Evolutionary conservation across 768 basidiomycete genomes (phyloP).

Genomic region (Xerocomellus amylosporus): DNA sequence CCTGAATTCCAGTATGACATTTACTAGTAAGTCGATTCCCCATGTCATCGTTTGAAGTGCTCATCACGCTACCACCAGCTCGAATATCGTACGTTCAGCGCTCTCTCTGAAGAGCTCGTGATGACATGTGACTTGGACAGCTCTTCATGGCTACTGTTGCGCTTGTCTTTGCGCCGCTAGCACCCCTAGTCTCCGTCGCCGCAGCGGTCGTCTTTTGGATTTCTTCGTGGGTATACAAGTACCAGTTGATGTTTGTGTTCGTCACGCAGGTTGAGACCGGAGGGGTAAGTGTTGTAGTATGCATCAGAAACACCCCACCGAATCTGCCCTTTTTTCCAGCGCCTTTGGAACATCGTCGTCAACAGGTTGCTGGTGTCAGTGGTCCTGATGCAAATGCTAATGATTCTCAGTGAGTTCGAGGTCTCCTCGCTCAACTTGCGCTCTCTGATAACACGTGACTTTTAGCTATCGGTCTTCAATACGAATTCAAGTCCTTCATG

Average conservation of each 20-base stretch:
- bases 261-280: conserved; percentile 89
- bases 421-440: not conserved
- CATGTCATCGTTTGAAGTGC: not conserved
- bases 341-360: conserved; percentile 90
- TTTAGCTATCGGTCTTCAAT: conserved; percentile 82
- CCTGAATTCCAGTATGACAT: conserved; percentile 83
- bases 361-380: conserved; percentile 81
- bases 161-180: conserved; percentile 90
- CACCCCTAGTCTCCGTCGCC: conserved; percentile 83
- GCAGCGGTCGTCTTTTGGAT: conserved; percentile 87
- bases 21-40: conserved; percentile 60
- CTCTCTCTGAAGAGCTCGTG: not conserved
- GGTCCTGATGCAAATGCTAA: conserved; percentile 82
- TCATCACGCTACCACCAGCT: conserved; percentile 33
- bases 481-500: conserved; percentile 65
- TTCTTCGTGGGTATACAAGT: conserved; percentile 88
- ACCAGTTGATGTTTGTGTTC: conserved; percentile 94
- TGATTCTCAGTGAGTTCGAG: conserved; percentile 73
- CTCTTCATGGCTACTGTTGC: conserved; percentile 93
- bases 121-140: conserved; percentile 33
- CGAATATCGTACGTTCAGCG: conserved; percentile 49
- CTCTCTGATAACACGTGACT: not conserved
- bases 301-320: not conserved
- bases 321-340: conserved; percentile 41
- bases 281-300: conserved; percentile 56